A percentile compares a stretch with the other conserved stretches of the same genome.
Evolutionary conservation across 2,329 filamentous ascomycete species (phyloP).

Genomic region (Capronia coronata): DNA sequence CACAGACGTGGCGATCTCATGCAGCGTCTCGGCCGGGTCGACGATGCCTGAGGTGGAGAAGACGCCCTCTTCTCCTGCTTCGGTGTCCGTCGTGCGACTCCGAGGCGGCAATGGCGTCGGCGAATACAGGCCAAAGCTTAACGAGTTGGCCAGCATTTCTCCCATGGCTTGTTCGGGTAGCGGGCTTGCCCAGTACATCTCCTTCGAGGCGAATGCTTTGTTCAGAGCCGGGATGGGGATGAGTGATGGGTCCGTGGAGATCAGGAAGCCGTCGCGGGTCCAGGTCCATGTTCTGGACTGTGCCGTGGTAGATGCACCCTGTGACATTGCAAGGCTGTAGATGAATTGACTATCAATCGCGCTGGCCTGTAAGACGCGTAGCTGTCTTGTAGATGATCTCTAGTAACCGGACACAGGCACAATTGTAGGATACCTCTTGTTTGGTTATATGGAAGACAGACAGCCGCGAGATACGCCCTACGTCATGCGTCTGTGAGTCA

Average conservation of each 20-base stretch:
- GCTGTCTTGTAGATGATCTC: too few species aligned
- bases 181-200: conserved; percentile 56
- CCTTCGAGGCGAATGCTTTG: conserved; percentile 50
- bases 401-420: too few species aligned
- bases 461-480: too few species aligned
- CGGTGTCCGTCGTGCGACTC: too few species aligned
- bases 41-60: not conserved
- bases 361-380: too few species aligned
- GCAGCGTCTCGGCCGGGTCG: conserved; percentile 21
- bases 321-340: conserved; percentile 3
- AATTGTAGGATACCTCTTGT: too few species aligned
- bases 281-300: conserved; percentile 17
- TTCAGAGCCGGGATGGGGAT: conserved; percentile 52
- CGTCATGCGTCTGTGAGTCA: too few species aligned
- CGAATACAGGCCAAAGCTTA: conserved; percentile 55
- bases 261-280: conserved; percentile 38
- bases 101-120: conserved; percentile 10
- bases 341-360: too few species aligned
- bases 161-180: conserved; percentile 46
- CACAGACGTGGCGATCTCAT: conserved; percentile 13
- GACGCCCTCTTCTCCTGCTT: conserved; percentile 4
- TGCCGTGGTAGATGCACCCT: not conserved
- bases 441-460: too few species aligned
- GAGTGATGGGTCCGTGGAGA: conserved; percentile 55
- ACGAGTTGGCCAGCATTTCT: conserved; percentile 51